Evolutionary conservation across 1,284 basidiomycete species (phyloP).

Genomic region (Ustilago hordei): DNA sequence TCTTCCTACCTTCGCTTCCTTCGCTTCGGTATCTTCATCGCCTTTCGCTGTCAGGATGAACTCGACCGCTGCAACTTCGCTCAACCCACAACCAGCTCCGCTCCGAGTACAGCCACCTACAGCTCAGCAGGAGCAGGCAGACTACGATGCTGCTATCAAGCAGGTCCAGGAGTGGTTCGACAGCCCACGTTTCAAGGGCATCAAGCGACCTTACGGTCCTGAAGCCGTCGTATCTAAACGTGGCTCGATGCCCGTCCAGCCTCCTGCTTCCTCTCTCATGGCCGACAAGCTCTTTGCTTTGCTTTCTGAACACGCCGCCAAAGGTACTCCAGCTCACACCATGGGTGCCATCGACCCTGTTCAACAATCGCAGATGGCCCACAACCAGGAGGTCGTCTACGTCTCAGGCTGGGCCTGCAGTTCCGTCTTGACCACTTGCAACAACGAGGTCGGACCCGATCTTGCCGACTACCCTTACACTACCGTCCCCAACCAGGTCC

Average conservation of each 20-base stretch:
- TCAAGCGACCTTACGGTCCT: slow-evolving; percentile 83
- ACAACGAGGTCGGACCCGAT: slow-evolving; percentile 97
- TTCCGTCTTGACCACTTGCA: slow-evolving; percentile 78
- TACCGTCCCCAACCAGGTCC: slow-evolving; percentile 81
- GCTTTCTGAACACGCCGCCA: slow-evolving; percentile 77
- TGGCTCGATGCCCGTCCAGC: slow-evolving; percentile 82
- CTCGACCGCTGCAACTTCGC: slow-evolving; percentile 72
- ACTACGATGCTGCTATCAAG: slow-evolving; percentile 77
- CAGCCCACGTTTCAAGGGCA: slow-evolving; percentile 78
- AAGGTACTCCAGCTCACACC: slow-evolving; percentile 70
- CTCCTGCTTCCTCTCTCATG: slow-evolving; percentile 78
- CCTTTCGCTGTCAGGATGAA: slow-evolving; percentile 70
- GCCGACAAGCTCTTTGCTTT: slow-evolving; percentile 84
- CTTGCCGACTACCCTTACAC: slow-evolving; percentile 94
- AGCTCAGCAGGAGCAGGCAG: slow-evolving; percentile 76
- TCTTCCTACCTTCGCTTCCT: slow-evolving; percentile 3
- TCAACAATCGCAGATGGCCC: slow-evolving; percentile 97
- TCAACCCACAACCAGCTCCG: slow-evolving; percentile 72
- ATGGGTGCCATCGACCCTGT: slow-evolving; percentile 79
- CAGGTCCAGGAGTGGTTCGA: slow-evolving; percentile 81
- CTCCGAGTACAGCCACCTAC: slow-evolving; percentile 78
- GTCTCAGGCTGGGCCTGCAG: slow-evolving; percentile 96
- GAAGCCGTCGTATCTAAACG: slow-evolving; percentile 86
- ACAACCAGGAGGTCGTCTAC: slow-evolving; percentile 92
- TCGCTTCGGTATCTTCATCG: slow-evolving; percentile 1